Evolutionary conservation across 2,329 filamentous ascomycete genomes (phyloP), one percentile per base, ranked within the genome.

Genomic region (Metarhizium humberi): DNA sequence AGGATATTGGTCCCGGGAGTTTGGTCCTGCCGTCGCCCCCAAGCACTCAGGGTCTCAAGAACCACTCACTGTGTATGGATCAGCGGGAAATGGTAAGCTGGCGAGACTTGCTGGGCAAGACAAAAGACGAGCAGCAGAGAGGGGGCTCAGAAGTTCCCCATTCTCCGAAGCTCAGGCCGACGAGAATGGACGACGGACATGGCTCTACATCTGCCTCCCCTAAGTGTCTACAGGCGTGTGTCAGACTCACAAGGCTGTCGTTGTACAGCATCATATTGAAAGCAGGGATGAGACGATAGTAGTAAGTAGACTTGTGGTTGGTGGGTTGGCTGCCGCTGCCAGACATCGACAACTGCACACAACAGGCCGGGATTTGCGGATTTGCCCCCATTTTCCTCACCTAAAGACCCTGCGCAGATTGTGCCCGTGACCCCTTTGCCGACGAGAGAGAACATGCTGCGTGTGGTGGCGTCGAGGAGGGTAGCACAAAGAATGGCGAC

Each of bases 291-390:
- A 11, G 38, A 14, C 30, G 20, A 52, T 34, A 16, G 20, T n/a
- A 43, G 20, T n/a, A 43, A 29, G 38, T 32, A n/a, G 25, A 40
- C 40, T 8, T 34, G 32, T 34, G 32, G 32, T 34, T 34, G 50
- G 50, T 52, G 45, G 50, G 50, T 52, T 40, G 11, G 40, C 40
- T 52, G 11, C 38, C 50, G 38, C 38, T 52, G 50, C 50, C 40
- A 42, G 38, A 45, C 42, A 20, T 45, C 42, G 42, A 45, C 42
- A 45, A 20, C 42, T 7, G 42, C 25, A 45, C 42, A 51, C 36
- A 40, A 29, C 6, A 36, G 36, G 13, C 20, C 20, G 14, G 11
- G 38, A 18, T 8, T 52, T 20, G 42, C 18, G 16, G n/a, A n/a
- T 6, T 6, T 43, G 38, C 38, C 16, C 40, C 36, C 36, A 42